Evolutionary conservation across 2,329 filamentous ascomycete species (phyloP).

Genomic region (Cladosporium sp.): DNA sequence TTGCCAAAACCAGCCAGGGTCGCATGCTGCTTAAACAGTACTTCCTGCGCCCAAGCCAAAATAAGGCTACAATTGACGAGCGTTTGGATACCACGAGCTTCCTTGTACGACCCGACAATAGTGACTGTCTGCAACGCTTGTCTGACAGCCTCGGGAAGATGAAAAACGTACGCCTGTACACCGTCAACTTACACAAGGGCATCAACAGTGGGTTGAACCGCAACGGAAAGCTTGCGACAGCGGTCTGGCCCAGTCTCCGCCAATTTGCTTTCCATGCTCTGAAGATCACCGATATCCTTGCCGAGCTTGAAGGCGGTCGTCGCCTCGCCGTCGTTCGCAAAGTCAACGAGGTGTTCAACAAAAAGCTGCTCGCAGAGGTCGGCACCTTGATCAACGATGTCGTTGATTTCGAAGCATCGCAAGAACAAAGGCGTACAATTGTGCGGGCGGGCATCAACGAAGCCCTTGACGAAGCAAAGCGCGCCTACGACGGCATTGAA

Average conservation of each 20-base stretch:
- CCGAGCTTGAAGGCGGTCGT: constrained; percentile 58
- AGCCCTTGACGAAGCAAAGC: constrained; percentile 76
- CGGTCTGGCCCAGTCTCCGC: constrained; percentile 68
- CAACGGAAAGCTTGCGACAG: constrained; percentile 62
- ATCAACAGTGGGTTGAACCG: constrained; percentile 58
- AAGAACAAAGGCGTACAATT: constrained; percentile 69
- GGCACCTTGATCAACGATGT: constrained; percentile 72
- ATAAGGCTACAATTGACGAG: constrained; percentile 67
- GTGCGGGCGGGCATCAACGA: constrained; percentile 71
- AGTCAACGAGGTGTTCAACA: constrained; percentile 63
- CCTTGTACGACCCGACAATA: constrained; percentile 70
- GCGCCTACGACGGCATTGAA: constrained; percentile 75
- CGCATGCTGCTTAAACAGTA: constrained; percentile 71
- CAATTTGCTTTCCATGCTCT: constrained; percentile 72
- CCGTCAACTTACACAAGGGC: constrained; percentile 76
- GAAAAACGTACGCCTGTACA: constrained; percentile 70
- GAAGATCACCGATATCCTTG: constrained; percentile 66
- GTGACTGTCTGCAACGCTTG: constrained; percentile 57
- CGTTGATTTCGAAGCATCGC: constrained; percentile 78
- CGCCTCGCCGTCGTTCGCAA: constrained; percentile 56
- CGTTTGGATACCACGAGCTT: constrained; percentile 70
- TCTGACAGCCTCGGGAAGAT: constrained; percentile 67
- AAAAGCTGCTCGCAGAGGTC: constrained; percentile 61
- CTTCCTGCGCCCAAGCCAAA: constrained; percentile 76
- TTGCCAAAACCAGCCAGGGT: constrained; percentile 79